Evolutionary conservation across 176 grass and related monocot genomes (phyloP).

Genomic region (Avena eriantha): DNA sequence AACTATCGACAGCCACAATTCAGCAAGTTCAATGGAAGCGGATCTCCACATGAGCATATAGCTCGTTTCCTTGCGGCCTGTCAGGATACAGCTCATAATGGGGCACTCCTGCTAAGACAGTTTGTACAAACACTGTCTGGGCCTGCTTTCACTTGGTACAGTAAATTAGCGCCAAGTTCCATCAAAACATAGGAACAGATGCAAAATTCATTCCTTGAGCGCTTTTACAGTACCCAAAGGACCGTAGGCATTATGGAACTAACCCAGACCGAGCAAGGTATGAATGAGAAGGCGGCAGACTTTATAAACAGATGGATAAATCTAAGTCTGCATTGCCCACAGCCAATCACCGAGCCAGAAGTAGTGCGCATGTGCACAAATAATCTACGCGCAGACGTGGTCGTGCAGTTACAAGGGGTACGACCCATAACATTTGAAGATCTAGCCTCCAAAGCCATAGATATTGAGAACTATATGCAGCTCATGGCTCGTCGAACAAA

Average conservation of each 20-base stretch:
- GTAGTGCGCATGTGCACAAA: not conserved
- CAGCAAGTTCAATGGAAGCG: not conserved
- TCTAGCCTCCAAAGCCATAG: not conserved
- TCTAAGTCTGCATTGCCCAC: not conserved
- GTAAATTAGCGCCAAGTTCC: not conserved
- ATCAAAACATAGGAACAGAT: not conserved
- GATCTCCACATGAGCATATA: not conserved
- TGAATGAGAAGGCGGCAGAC: not conserved
- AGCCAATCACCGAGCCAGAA: not conserved
- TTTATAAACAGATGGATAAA: slow-evolving; percentile 14
- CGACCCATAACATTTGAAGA: not conserved
- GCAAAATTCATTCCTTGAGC: not conserved
- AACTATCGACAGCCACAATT: not conserved
- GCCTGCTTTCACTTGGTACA: not conserved
- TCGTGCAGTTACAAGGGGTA: not conserved
- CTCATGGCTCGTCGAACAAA: not conserved
- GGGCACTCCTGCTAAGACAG: not conserved
- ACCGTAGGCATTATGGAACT: not conserved
- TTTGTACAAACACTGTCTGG: not conserved
- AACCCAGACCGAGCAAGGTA: not conserved
- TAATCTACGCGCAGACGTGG: not conserved
- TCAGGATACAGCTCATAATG: not conserved
- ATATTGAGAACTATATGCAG: not conserved
- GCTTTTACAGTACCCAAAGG: not conserved
- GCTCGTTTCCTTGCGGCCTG: not conserved